Conservation (phyloP, 176 grass and related monocot genomes). For the Themeda triandra region DNA sequence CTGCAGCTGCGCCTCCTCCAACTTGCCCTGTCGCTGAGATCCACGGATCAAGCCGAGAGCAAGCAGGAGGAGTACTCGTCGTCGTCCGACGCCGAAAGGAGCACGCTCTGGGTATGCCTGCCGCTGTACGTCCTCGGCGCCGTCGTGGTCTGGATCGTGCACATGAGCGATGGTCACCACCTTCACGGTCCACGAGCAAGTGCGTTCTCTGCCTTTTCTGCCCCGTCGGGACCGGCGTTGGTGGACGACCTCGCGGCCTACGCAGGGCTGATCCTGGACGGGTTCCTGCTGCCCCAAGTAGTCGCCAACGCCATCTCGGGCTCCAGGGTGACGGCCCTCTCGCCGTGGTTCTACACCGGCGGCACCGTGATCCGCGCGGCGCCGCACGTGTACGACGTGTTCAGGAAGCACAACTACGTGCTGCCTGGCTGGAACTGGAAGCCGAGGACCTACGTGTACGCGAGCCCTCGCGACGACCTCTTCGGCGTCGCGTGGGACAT, state of each 20-base stretch:
- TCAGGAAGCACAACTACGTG: background rate
- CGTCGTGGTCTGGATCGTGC: background rate
- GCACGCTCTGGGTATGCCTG: slow-evolving; percentile 23
- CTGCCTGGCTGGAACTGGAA: background rate
- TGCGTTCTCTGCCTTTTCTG: background rate
- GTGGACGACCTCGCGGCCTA: slow-evolving; percentile 14
- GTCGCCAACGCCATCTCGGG: background rate
- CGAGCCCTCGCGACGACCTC: background rate
- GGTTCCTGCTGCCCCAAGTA: slow-evolving; percentile 21
- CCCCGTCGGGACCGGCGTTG: background rate
- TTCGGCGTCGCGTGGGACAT: slow-evolving; percentile 25
- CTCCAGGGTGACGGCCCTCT: background rate
- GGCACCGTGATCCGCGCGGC: background rate
- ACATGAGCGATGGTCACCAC: background rate
- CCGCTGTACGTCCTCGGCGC: slow-evolving; percentile 34
- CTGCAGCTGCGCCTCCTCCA: slow-evolving; percentile 44
- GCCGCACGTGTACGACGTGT: slow-evolving; percentile 11
- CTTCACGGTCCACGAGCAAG: background rate
- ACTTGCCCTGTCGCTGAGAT: background rate
- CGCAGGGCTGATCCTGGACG: slow-evolving; percentile 21
- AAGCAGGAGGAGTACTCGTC: background rate
- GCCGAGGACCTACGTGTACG: background rate
- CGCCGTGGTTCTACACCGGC: slow-evolving; percentile 22
- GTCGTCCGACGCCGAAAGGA: slow-evolving; percentile 15
- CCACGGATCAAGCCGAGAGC: background rate